Evolutionary conservation across 768 basidiomycete genomes (phyloP).

Genomic region (Rhodotorula babjevae): DNA sequence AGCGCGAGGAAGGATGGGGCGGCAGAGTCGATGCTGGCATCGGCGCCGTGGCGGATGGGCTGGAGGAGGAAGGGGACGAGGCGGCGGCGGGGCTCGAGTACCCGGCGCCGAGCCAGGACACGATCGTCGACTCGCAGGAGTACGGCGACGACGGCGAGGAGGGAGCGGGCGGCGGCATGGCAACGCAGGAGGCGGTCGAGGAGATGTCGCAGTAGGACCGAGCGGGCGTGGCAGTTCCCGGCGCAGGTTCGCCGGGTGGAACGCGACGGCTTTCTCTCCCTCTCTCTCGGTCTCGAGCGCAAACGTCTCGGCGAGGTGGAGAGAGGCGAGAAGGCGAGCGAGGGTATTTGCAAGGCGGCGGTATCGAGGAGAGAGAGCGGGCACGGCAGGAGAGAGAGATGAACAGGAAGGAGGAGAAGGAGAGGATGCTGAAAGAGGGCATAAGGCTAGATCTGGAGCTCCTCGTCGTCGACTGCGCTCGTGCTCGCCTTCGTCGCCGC

Average conservation of each 20-base stretch:
- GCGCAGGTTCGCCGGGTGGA: too few relatives aligned
- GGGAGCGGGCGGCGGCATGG: not conserved
- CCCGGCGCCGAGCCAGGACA: not conserved
- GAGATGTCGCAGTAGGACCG: too few relatives aligned
- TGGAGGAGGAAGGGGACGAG: not conserved
- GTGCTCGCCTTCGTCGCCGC: too few relatives aligned
- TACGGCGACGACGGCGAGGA: not conserved
- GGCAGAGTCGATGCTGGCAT: too few relatives aligned
- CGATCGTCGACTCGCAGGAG: constrained; percentile 6
- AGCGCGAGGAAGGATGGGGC: not conserved
- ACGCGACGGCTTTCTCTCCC: too few relatives aligned
- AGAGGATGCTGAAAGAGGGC: too few relatives aligned
- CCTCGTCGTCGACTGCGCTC: not conserved
- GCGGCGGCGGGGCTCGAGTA: not conserved
- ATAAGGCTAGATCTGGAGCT: not conserved
- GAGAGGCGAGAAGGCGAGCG: not conserved
- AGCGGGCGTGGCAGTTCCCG: too few relatives aligned
- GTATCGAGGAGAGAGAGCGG: not conserved
- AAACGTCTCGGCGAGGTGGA: not conserved
- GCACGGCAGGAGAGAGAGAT: too few relatives aligned
- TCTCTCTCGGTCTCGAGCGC: too few relatives aligned
- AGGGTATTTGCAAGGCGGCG: not conserved
- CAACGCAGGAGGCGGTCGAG: not conserved
- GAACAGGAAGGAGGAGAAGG: not conserved
- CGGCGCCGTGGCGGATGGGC: too few relatives aligned